Conservation (phyloP, 2,329 filamentous ascomycete species). For the Trichoderma atroviride region DNA sequence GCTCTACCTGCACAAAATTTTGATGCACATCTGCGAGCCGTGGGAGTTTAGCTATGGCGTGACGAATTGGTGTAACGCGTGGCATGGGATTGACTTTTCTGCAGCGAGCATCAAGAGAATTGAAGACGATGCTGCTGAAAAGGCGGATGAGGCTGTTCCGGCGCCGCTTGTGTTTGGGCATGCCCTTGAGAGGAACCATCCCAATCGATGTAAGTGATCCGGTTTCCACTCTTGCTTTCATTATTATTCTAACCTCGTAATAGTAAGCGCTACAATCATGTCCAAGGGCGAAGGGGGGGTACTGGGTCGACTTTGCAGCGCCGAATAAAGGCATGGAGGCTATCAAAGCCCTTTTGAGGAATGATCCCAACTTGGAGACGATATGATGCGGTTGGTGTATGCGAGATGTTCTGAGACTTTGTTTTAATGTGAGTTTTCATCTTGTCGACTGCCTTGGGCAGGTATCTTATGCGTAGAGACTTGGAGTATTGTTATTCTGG, state of each 20-base stretch:
- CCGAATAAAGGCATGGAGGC: conserved; percentile 25
- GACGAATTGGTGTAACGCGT: conserved; percentile 31
- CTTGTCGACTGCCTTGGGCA: not conserved
- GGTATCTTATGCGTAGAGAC: not conserved
- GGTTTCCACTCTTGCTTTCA: not conserved
- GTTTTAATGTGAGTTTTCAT: not conserved
- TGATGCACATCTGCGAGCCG: conserved; percentile 30
- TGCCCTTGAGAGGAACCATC: conserved; percentile 22
- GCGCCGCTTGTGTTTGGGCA: conserved; percentile 29
- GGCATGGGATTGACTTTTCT: conserved; percentile 30
- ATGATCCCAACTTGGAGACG: conserved; percentile 28
- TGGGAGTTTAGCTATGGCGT: conserved; percentile 27
- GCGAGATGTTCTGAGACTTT: not conserved
- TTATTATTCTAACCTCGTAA: not conserved
- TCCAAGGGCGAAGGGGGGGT: conserved; percentile 30
- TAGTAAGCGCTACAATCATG: conserved; percentile 25
- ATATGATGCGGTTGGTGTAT: conserved; percentile 11
- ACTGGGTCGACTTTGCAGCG: conserved; percentile 30
- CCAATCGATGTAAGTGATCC: conserved; percentile 25
- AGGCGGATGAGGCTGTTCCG: not conserved
- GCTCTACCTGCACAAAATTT: not conserved
- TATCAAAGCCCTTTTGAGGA: conserved; percentile 25
- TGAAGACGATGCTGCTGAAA: not conserved
- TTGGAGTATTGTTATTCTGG: not conserved
- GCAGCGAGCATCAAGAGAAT: not conserved